Evolutionary conservation across 768 basidiomycete genomes (phyloP).

Genomic region (Leccinum imitatum): DNA sequence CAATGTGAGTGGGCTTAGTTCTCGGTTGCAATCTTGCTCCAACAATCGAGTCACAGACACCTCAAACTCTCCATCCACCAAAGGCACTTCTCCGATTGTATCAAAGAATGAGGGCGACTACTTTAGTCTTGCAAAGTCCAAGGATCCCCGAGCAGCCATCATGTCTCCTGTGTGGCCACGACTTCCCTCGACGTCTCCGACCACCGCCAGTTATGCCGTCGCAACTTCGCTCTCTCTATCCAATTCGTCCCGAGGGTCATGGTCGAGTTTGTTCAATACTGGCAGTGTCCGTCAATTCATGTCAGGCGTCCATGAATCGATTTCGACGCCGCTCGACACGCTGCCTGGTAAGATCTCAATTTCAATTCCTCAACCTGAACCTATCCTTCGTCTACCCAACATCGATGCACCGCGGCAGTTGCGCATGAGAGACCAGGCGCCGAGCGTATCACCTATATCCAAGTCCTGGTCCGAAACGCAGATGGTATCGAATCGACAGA

Average conservation of each 20-base stretch:
- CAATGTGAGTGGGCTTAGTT: conserved; percentile 12
- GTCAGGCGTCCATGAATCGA: conserved; percentile 54
- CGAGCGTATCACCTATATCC: conserved; percentile 38
- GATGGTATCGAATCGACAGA: conserved; percentile 27
- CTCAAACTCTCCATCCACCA: conserved; percentile 17
- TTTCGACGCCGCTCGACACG: conserved; percentile 38
- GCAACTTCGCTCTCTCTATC: conserved; percentile 48
- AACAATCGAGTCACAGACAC: not conserved
- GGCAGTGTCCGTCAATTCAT: conserved; percentile 69
- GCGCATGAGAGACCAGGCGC: conserved; percentile 28
- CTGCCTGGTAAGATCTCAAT: conserved; percentile 24
- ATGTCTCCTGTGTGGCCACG: conserved; percentile 56
- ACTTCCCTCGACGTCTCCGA: conserved; percentile 43
- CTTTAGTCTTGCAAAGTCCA: conserved; percentile 46
- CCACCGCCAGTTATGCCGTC: conserved; percentile 37
- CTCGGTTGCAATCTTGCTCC: not conserved
- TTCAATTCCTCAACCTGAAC: conserved; percentile 24
- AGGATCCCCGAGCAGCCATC: conserved; percentile 39
- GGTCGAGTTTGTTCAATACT: conserved; percentile 76
- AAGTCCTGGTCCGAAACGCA: conserved; percentile 60
- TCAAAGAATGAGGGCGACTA: conserved; percentile 50
- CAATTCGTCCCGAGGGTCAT: conserved; percentile 70
- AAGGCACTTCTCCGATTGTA: conserved; percentile 16
- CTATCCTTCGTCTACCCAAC: conserved; percentile 21
- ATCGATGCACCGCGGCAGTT: conserved; percentile 31